phyloP scores from a whole-genome alignment of 2,329 filamentous ascomycete genomes.

The Fusarium concolor region DNA sequence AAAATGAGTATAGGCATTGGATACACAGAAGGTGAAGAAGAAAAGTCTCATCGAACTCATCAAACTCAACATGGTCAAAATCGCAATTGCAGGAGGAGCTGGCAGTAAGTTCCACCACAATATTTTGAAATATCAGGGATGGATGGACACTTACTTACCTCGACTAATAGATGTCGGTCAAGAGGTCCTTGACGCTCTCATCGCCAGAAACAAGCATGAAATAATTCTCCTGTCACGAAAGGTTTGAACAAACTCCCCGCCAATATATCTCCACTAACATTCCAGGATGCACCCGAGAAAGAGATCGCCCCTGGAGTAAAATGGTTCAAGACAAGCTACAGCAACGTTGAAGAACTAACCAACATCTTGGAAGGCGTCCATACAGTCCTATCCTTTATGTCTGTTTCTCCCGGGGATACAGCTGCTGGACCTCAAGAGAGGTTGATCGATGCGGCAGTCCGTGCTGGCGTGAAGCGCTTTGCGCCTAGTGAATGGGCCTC shows the following conservation, averaged over 20 bases:
- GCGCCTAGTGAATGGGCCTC: constrained; percentile 69
- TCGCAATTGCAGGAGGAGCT: constrained; percentile 41
- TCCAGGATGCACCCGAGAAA: constrained; percentile 16
- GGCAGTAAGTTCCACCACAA: constrained; percentile 22
- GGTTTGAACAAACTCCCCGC: constrained; percentile 40
- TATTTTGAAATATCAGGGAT: accelerated
- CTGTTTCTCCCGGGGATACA: constrained; percentile 47
- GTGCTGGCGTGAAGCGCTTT: constrained; percentile 69
- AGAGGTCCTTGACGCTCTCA: constrained; percentile 63
- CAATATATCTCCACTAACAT: background rate
- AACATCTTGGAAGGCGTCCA: constrained; percentile 59
- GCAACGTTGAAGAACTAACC: constrained; percentile 48
- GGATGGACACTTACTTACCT: too few species aligned
- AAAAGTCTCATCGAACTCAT: background rate
- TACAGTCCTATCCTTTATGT: constrained; percentile 65
- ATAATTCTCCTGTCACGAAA: constrained; percentile 63
- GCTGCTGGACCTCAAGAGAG: constrained; percentile 47
- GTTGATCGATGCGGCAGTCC: constrained; percentile 67
- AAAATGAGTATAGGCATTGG: background rate
- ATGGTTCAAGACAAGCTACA: constrained; percentile 50
- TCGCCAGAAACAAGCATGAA: constrained; percentile 62
- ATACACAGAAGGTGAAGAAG: background rate
- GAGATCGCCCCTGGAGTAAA: constrained; percentile 15
- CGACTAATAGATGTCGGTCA: constrained; percentile 60
- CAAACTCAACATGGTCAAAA: constrained; percentile 38